Percentiles rank a stretch among this genome's conserved stretches.
These are phyloP conservation scores for Petunia axillaris DNA, from an alignment of 257 asterid genomes.

Conservation along the genomic window DNA sequence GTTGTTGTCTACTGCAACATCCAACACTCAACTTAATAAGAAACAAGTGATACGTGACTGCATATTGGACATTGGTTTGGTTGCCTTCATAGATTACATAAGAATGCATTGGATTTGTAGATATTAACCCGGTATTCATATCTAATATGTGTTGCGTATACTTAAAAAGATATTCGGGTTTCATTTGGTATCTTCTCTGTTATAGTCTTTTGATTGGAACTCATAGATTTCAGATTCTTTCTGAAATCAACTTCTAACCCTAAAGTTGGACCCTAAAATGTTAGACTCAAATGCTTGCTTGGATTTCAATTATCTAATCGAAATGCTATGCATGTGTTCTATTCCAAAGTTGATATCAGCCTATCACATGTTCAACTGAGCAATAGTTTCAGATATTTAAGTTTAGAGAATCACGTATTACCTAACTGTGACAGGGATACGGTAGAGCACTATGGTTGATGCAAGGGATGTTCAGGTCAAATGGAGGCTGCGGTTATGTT, in stretches of 20 bases:
- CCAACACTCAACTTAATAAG: too few relatives aligned
- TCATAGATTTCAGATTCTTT: not conserved
- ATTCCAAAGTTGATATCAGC: not conserved
- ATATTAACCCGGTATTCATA: not conserved
- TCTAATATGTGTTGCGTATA: not conserved
- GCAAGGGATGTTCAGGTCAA: slow-evolving; percentile 84
- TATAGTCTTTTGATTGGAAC: not conserved
- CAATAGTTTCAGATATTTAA: not conserved
- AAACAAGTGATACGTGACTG: not conserved
- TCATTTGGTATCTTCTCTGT: not conserved
- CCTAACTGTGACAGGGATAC: slow-evolving; percentile 55
- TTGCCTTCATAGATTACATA: not conserved
- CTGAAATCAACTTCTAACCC: not conserved
- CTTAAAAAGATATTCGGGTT: not conserved
- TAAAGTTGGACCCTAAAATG: not conserved
- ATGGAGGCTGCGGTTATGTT: slow-evolving; percentile 86
- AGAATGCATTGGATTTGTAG: not conserved
- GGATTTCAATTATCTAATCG: not conserved
- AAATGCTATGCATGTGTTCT: not conserved
- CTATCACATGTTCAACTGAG: not conserved
- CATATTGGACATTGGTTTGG: not conserved
- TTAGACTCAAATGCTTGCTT: not conserved
- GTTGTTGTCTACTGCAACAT: too few relatives aligned
- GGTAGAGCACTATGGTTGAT: slow-evolving; percentile 86
- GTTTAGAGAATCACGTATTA: not conserved